Conservation (phyloP, 805 yeast species). For the Saccharomycopsis oosterbeekiorum region DNA sequence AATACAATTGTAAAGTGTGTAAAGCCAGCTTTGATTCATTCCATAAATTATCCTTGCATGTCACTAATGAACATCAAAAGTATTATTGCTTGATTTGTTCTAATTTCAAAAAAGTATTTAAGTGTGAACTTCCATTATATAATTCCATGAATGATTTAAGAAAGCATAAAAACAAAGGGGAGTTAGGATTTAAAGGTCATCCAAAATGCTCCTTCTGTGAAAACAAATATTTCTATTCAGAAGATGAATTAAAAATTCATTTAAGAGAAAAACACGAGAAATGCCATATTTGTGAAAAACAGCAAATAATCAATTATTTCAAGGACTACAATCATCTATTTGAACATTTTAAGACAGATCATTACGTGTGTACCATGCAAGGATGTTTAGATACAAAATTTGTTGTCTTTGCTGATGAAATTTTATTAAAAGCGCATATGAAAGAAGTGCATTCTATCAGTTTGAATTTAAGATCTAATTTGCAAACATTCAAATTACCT, state of each 20-base stretch:
- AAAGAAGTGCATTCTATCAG: conserved; percentile 51
- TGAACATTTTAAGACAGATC: conserved; percentile 63
- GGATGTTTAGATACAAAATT: conserved; percentile 80
- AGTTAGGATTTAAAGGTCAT: conserved; percentile 80
- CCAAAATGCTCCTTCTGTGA: conserved; percentile 80
- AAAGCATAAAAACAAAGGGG: conserved; percentile 66
- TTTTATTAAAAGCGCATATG: conserved; percentile 84
- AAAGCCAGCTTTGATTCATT: conserved; percentile 35
- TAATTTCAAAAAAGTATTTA: conserved; percentile 65
- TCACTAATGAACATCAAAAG: conserved; percentile 50
- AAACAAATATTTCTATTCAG: conserved; percentile 69
- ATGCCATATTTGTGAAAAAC: conserved; percentile 74
- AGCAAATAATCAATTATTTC: conserved; percentile 63
- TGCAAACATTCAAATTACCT: conserved; percentile 6
- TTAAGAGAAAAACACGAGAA: conserved; percentile 77
- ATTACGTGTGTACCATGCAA: conserved; percentile 68
- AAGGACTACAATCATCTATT: conserved; percentile 65
- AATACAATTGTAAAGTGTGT: conserved; percentile 43
- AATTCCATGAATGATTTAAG: conserved; percentile 47
- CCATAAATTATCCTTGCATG: conserved; percentile 56
- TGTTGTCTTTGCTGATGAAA: conserved; percentile 80
- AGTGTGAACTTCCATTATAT: conserved; percentile 56
- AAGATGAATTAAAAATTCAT: conserved; percentile 76
- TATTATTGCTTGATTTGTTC: conserved; percentile 70
- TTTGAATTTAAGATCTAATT: background rate